Evolutionary conservation across 2,329 filamentous ascomycete species (phyloP), one percentile per base, ranked within the genome.

Genomic region (Aspergillus pseudoviridinutans): DNA sequence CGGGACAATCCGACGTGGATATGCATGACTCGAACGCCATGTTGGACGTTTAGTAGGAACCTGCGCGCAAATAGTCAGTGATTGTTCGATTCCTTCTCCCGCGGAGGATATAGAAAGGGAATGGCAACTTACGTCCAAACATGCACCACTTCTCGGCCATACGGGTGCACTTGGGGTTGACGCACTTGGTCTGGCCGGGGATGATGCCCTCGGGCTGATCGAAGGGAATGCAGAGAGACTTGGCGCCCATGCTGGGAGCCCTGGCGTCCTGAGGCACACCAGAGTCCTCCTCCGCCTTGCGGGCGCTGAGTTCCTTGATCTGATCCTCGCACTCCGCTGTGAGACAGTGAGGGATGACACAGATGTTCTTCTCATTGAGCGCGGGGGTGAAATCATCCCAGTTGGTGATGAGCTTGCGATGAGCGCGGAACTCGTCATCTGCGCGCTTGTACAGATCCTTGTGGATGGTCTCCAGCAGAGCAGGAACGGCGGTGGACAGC

Each of bases 351-450:
- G 93, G 93, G 64, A 97, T 95, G 59, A 97, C 80, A 47, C 95
- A 87, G 47, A 97, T 87, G 71, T 97, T 96, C 84, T 95, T 96
- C 72, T 84, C 81, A 75, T 99, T 94, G 44, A 99, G 85, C 0
- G 91, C 87, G 7, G 94, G 93, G 49, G 94, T 85, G 56, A 99
- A 95, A 54, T 96, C 88, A 42, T 91, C 87, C 94, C 94, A 99
- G 65, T 92, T 85, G 51, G 85, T 90, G 66, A 97, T 81, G 61
- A 89, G 79, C 66, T 94, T 83, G 60, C 92, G 87, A 79, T 97
- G 93, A 60, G 87, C 82, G 51, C 86, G 82, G 83, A 91, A 99
- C 7, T 88, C 80, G 60, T 83, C 82, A 63, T 95, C 87, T 14
- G 95, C 94, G 74, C 90, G 86, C 55, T 78, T 78, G 76, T 84